phyloP scores from a whole-genome alignment of 148 eudicot genomes.

The Amaranthus palmeri region DNA sequence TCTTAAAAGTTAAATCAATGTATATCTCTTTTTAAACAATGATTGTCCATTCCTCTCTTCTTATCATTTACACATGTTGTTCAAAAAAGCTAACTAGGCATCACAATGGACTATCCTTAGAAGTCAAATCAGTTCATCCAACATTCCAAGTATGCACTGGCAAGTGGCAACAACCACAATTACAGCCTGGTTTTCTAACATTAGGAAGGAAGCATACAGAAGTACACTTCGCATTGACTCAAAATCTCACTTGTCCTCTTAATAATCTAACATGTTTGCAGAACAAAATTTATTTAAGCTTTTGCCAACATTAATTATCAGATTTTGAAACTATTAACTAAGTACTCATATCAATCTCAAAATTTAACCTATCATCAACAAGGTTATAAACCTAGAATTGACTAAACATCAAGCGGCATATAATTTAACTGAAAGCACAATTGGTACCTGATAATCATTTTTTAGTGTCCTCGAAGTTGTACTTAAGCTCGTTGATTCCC shows the following conservation, averaged over 20 bases:
- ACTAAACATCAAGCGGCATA: neutral
- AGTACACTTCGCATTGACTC: neutral
- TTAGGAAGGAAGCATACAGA: neutral
- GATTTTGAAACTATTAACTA: neutral
- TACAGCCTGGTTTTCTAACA: neutral
- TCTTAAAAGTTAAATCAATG: too few species aligned
- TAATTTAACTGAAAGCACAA: neutral
- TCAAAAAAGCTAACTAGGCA: too few species aligned
- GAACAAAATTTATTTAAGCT: neutral
- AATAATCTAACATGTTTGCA: neutral
- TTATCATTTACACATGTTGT: too few species aligned
- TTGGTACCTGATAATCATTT: conserved; percentile 4
- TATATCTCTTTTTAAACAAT: too few species aligned
- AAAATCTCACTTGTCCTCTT: neutral
- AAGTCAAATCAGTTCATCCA: too few species aligned
- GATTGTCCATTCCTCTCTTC: too few species aligned
- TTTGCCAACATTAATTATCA: neutral
- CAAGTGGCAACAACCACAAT: neutral
- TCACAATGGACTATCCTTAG: too few species aligned
- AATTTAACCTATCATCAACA: neutral
- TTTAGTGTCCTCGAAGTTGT: neutral
- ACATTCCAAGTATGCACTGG: too few species aligned
- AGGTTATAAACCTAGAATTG: neutral
- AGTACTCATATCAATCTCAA: neutral
- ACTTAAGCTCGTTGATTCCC: neutral